Conservation (phyloP, 352 stramenopile genomes). For the Pelagophyceae sp. region DNA sequence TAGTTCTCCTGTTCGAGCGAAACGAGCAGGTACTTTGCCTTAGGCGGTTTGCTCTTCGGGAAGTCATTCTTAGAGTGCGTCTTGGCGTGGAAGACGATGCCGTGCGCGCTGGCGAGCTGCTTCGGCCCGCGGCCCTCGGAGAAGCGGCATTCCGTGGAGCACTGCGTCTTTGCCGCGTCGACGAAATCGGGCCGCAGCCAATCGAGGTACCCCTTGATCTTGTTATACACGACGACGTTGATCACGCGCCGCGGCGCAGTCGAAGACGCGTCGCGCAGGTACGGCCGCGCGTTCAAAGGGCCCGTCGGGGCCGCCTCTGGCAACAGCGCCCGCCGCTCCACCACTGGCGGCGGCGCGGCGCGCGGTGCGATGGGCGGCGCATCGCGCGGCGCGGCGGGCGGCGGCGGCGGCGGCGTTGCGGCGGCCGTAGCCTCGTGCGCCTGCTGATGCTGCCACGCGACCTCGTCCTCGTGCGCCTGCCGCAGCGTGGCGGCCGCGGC, state of each 20-base stretch:
- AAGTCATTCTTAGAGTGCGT: slow-evolving; percentile 27
- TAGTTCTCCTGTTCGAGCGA: slow-evolving; percentile 32
- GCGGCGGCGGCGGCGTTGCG: not conserved
- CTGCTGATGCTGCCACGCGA: not conserved
- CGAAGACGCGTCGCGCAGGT: slow-evolving; percentile 17
- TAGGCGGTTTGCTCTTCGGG: slow-evolving; percentile 10
- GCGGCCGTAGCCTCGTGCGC: not conserved
- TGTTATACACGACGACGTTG: slow-evolving; percentile 33
- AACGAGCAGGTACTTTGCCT: slow-evolving; percentile 26
- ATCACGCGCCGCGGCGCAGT: slow-evolving; percentile 17
- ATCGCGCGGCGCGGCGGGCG: not conserved
- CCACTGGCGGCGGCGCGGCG: too few relatives aligned
- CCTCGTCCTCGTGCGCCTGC: not conserved
- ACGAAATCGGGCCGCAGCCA: slow-evolving; percentile 30
- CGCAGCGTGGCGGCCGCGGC: not conserved
- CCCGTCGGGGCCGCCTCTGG: not conserved
- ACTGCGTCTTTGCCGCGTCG: slow-evolving; percentile 19
- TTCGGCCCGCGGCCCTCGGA: slow-evolving; percentile 17
- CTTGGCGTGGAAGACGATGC: slow-evolving; percentile 31
- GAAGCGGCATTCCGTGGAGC: slow-evolving; percentile 32
- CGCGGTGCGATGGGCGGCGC: not conserved
- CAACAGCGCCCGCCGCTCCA: not conserved
- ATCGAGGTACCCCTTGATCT: slow-evolving; percentile 29
- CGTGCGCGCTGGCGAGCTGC: slow-evolving; percentile 21
- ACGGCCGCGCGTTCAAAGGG: not conserved